Conservation (phyloP, 345 rosid genomes). For the Sonneratia alba region DNA sequence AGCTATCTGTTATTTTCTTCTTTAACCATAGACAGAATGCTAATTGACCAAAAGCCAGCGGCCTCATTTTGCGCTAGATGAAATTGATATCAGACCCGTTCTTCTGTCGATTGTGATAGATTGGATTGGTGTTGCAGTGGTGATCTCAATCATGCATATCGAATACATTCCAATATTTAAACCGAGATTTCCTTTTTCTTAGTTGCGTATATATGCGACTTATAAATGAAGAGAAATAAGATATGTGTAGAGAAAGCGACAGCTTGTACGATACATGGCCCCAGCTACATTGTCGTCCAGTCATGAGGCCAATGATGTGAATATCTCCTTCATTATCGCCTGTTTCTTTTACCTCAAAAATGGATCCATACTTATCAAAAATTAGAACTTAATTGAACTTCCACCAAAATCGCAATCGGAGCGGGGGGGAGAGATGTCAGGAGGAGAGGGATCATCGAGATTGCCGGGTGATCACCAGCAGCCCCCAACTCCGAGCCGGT, state of each 20-base stretch:
- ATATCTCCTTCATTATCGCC: slow-evolving; percentile 18
- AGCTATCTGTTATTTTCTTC: background rate
- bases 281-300: slow-evolving; percentile 26
- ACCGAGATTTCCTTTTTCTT: too few relatives aligned
- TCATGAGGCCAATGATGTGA: slow-evolving; percentile 30
- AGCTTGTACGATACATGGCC: slow-evolving; percentile 21
- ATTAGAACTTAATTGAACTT: background rate
- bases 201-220: background rate
- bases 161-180: too few relatives aligned
- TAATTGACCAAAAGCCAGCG: too few relatives aligned
- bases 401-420: slow-evolving; percentile 14
- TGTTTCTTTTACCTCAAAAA: slow-evolving; percentile 23
- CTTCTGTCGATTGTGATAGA: too few relatives aligned
- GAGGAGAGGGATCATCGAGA: slow-evolving; percentile 31
- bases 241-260: background rate
- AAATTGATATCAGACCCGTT: too few relatives aligned
- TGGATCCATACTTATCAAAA: slow-evolving; percentile 19
- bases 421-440: slow-evolving; percentile 7
- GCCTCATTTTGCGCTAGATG: too few relatives aligned
- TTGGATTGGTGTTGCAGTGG: too few relatives aligned
- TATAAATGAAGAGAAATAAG: background rate
- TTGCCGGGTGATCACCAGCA: slow-evolving; percentile 18
- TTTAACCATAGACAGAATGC: too few relatives aligned
- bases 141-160: too few relatives aligned
- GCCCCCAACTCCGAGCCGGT: slow-evolving; percentile 50